Base-by-base conservation (phyloP, 345 rosid genomes). In the Brassica incana region DNA sequence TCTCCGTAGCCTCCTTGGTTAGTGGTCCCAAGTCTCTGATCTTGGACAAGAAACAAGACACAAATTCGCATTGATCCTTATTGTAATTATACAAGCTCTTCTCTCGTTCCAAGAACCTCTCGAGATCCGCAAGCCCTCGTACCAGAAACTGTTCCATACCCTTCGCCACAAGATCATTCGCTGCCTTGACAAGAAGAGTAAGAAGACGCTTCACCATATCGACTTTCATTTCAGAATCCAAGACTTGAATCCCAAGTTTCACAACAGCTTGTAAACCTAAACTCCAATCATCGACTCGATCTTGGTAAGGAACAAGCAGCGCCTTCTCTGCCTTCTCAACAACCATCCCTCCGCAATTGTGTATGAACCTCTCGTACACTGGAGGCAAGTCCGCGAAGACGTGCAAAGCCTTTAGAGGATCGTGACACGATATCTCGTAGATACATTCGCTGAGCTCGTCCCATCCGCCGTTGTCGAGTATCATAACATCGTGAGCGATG, bases 401-500 rank as follows among this genome's bases (percentile, higher is more conserved):
- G 1, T 73, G 7, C 58, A 52, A 52, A 52, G 58, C 58, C 58
- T 52, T 52, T 5, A 52, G 58, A 52, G 58, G 58, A 1, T 59
- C 16, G 32, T 0, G 11, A 5, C 2, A 5, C 0, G 23, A 27
- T 1, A 79, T 48, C 10, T 20, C 11, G 77, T 29, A 5, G 50
- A 79, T 66, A 33, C 63, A 67, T 2, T 72, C 82, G 10, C 77
- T 35, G 7, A 79, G 62, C 78, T 79, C 82, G 20, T 66, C 73
- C 78, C 78, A 79, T n/a, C 54, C 68, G 0, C 62, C 2, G 11
- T 35, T 0, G 0, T 6, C 43, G 16, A 52, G 20, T n/a, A 52
- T 6, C 58, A 52, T 0, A 6, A 71, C 76, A 16, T 38, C 33
- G 45, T 52, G 15, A 25, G 64, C 69, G 1, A 78, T 52, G 0